These are phyloP conservation scores for Fusarium transvaalense DNA, from an alignment of 2,329 filamentous ascomycete genomes.

Conservation along the genomic window DNA sequence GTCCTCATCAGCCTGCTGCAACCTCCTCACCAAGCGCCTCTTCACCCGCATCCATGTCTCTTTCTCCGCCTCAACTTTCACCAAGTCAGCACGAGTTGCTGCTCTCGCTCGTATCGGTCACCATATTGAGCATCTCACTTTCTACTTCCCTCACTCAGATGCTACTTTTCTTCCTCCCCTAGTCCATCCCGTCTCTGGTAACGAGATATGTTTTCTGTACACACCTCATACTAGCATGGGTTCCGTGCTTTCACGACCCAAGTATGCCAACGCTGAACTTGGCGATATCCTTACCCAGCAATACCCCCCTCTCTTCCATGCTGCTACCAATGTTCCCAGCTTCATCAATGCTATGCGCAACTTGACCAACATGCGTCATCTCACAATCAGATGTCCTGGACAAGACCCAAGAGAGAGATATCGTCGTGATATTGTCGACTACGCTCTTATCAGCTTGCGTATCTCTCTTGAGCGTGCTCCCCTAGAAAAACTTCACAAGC, in stretches of 20 bases:
- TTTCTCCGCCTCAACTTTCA: constrained; percentile 81
- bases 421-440: constrained; percentile 84
- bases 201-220: constrained; percentile 85
- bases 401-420: constrained; percentile 77
- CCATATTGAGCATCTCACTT: constrained; percentile 82
- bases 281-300: constrained; percentile 86
- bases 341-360: constrained; percentile 81
- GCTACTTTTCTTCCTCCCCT: constrained; percentile 88
- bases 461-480: constrained; percentile 83
- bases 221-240: constrained; percentile 78
- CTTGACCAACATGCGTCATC: constrained; percentile 77
- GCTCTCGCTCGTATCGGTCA: constrained; percentile 83
- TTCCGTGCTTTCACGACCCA: constrained; percentile 73
- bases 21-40: constrained; percentile 75
- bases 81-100: constrained; percentile 77
- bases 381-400: constrained; percentile 81
- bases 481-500: constrained; percentile 72
- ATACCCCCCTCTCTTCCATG: constrained; percentile 90
- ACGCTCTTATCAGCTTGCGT: constrained; percentile 86
- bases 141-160: constrained; percentile 80
- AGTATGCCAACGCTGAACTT: constrained; percentile 83
- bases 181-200: constrained; percentile 80
- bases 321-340: constrained; percentile 86
- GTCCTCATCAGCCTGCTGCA: constrained; percentile 77
- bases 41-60: constrained; percentile 77